Percentiles rank a stretch among this genome's conserved stretches.
Conservation (phyloP, 139 green algal genomes). For the Chlamydomonas sp. region DNA sequence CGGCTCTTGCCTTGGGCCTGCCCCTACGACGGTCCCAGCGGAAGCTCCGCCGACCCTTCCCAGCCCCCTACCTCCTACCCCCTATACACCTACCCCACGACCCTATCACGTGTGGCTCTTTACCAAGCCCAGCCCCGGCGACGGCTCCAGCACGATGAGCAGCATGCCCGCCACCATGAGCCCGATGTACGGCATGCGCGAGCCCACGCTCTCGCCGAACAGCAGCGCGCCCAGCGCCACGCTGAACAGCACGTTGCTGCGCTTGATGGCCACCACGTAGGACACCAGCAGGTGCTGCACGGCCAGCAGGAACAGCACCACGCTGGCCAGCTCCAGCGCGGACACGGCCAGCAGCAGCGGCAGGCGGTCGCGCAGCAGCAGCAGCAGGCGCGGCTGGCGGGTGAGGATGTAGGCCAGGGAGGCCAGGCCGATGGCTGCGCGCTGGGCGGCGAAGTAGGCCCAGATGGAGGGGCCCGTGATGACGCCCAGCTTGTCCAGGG, state of each 20-base stretch:
- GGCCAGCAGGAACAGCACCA: conserved; percentile 63
- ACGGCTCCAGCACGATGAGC: conserved; percentile 63
- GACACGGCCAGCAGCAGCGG: conserved; percentile 46
- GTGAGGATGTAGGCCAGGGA: conserved; percentile 22
- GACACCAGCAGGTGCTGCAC: conserved; percentile 66
- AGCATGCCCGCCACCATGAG: conserved; percentile 61
- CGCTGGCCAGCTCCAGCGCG: conserved; percentile 50
- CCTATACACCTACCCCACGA: too few relatives aligned
- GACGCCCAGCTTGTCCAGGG: conserved; percentile 69
- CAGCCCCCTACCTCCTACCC: too few relatives aligned
- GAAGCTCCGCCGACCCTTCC: too few relatives aligned
- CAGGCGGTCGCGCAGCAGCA: conserved; percentile 32
- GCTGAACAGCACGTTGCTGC: conserved; percentile 69
- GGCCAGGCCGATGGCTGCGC: conserved; percentile 13
- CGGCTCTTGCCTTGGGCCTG: too few relatives aligned
- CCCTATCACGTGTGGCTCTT: not conserved
- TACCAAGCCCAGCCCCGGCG: not conserved
- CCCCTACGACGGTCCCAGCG: too few relatives aligned
- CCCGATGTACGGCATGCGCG: conserved; percentile 57
- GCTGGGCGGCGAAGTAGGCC: conserved; percentile 49
- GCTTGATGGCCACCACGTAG: conserved; percentile 78
- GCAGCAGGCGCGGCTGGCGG: conserved; percentile 1
- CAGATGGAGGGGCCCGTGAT: conserved; percentile 39
- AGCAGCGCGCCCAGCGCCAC: conserved; percentile 63
- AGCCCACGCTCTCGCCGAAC: conserved; percentile 58